Percentiles rank a stretch among this genome's conserved stretches.
Conservation (phyloP, 768 basidiomycete genomes). For the Sistotremastrum niveocremeum region DNA sequence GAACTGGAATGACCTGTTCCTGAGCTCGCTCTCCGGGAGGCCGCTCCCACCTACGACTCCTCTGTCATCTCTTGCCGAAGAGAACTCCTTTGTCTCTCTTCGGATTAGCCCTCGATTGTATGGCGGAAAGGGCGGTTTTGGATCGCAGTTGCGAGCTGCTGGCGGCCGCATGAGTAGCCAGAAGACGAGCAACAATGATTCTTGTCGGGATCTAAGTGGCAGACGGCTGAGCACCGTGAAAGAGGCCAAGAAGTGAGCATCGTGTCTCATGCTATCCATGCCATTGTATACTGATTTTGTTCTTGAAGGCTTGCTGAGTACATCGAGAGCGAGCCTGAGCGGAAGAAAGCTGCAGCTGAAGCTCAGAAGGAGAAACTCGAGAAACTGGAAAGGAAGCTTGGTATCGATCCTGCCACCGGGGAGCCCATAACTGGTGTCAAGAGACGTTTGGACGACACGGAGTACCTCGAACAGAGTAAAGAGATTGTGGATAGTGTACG, state of each 20-base stretch:
- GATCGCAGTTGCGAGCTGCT: slow-evolving; percentile 89
- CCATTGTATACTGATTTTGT: not conserved
- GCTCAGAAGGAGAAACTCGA: slow-evolving; percentile 75
- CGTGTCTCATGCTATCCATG: not conserved
- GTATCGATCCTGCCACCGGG: slow-evolving; percentile 34
- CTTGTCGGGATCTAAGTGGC: slow-evolving; percentile 85
- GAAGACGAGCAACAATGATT: slow-evolving; percentile 91
- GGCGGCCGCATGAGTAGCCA: slow-evolving; percentile 96
- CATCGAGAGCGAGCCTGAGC: slow-evolving; percentile 71
- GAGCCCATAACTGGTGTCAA: slow-evolving; percentile 58
- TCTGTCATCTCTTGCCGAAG: slow-evolving; percentile 23
- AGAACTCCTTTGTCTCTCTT: slow-evolving; percentile 40
- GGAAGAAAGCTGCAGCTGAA: slow-evolving; percentile 64
- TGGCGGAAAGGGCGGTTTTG: slow-evolving; percentile 97
- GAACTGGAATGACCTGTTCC: slow-evolving; percentile 22
- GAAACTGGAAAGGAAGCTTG: slow-evolving; percentile 71
- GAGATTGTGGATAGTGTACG: slow-evolving; percentile 88
- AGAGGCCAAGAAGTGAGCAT: slow-evolving; percentile 79
- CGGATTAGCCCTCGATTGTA: slow-evolving; percentile 60
- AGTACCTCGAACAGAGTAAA: slow-evolving; percentile 81
- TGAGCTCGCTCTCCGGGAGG: slow-evolving; percentile 27
- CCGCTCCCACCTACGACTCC: slow-evolving; percentile 16
- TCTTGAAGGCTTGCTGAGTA: slow-evolving; percentile 61
- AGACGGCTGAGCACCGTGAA: slow-evolving; percentile 86
- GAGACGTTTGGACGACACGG: slow-evolving; percentile 81